These are phyloP conservation scores for Fraxinus angustifolia DNA, from an alignment of 305 asterid genomes.

Conservation along the genomic window DNA sequence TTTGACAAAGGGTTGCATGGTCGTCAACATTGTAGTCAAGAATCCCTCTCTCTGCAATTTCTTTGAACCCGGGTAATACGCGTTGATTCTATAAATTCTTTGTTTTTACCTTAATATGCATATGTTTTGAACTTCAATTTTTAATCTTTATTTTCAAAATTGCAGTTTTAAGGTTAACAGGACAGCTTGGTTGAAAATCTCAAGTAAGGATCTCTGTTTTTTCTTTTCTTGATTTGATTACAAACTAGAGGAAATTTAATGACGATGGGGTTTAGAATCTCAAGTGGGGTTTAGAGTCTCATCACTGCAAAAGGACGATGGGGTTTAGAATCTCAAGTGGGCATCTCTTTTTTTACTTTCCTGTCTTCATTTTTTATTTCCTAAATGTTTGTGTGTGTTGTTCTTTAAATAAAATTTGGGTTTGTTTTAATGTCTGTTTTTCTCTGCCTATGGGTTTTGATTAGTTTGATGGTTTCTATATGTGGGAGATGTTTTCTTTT, in stretches of 20 bases:
- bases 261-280: slow-evolving; percentile 24
- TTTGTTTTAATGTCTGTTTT: slow-evolving; percentile 29
- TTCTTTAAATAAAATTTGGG: slow-evolving; percentile 20
- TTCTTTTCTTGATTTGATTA: slow-evolving; percentile 12
- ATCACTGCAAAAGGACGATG: slow-evolving; percentile 7
- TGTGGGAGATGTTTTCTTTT: slow-evolving; percentile 19
- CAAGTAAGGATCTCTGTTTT: slow-evolving; percentile 23
- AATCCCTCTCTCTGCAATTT: slow-evolving; percentile 22
- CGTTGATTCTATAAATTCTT: slow-evolving; percentile 31
- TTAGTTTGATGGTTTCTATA: slow-evolving; percentile 24
- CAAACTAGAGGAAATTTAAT: slow-evolving; percentile 18
- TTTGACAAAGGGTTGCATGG: slow-evolving; percentile 25
- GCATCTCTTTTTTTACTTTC: slow-evolving; percentile 26
- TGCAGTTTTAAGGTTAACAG: neutral
- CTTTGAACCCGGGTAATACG: slow-evolving; percentile 29
- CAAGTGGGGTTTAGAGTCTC: slow-evolving; percentile 36
- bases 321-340: slow-evolving; percentile 31
- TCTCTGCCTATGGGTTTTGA: slow-evolving; percentile 17
- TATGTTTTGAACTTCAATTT: slow-evolving; percentile 16
- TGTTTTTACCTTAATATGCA: slow-evolving; percentile 22
- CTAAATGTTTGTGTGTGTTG: neutral
- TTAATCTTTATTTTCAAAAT: neutral
- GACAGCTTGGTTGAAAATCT: slow-evolving; percentile 28
- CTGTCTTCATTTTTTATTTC: neutral
- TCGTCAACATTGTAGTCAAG: neutral